A percentile compares a stretch with the other conserved stretches of the same genome.
Evolutionary conservation across 495 filamentous ascomycete genomes (phyloP).

Genomic region (Hypoxylon lienhwacheense): DNA sequence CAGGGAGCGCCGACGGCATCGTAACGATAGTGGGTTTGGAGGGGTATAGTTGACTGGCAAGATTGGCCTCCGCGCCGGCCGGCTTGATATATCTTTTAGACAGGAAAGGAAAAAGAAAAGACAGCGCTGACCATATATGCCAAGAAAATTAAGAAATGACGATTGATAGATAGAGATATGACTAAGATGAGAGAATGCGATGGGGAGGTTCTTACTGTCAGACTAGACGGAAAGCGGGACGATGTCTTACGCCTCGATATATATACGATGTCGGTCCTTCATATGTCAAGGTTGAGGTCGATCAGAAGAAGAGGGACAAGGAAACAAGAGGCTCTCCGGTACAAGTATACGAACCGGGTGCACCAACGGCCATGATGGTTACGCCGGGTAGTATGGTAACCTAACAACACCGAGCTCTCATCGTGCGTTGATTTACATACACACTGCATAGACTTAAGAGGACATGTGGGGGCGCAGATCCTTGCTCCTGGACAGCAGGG

Average conservation of each 20-base stretch:
- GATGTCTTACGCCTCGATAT: too few species aligned
- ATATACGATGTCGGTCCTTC: slow-evolving; percentile 11
- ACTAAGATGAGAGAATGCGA: too few species aligned
- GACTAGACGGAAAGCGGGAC: slow-evolving; percentile 7
- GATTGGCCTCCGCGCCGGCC: slow-evolving; percentile 6
- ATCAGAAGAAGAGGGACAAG: background rate
- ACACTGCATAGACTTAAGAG: slow-evolving; percentile 23
- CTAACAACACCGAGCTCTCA: slow-evolving; percentile 14
- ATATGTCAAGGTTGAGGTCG: slow-evolving; percentile 8
- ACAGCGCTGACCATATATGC: too few species aligned
- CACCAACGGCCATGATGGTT: too few species aligned
- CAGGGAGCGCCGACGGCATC: slow-evolving; percentile 22
- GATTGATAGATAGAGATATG: background rate
- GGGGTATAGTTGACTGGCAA: slow-evolving; percentile 4
- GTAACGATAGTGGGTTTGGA: slow-evolving; percentile 11
- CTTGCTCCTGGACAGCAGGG: slow-evolving; percentile 28
- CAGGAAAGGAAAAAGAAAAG: slow-evolving; percentile 1
- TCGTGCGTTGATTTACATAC: slow-evolving; percentile 22
- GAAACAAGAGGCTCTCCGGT: too few species aligned
- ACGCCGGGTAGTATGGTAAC: too few species aligned
- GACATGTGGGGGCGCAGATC: slow-evolving; percentile 16
- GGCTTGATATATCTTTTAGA: background rate
- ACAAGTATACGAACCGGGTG: too few species aligned
- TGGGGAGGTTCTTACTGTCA: too few species aligned
- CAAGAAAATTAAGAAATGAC: slow-evolving; percentile 4